Percentiles rank a stretch among this genome's conserved stretches.
phyloP scores from a whole-genome alignment of 2,329 filamentous ascomycete species.

The Colletotrichum phormii region DNA sequence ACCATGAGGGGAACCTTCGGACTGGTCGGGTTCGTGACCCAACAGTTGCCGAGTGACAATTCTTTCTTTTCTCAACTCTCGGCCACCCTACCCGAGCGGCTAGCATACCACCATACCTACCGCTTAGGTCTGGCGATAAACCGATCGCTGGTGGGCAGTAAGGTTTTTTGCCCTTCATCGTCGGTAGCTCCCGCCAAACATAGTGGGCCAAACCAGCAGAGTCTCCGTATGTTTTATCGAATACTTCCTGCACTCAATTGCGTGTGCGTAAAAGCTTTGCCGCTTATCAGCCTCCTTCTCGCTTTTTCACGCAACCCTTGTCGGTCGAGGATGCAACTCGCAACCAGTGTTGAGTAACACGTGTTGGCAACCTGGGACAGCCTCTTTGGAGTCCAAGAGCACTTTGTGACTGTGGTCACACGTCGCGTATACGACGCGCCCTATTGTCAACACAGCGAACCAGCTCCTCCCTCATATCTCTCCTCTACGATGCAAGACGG shows the following conservation, averaged over 20 bases:
- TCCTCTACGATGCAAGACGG: neutral
- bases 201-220: neutral
- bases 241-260: neutral
- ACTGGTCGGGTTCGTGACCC: neutral
- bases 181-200: neutral
- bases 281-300: neutral
- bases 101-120: neutral
- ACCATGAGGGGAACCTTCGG: neutral
- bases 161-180: neutral
- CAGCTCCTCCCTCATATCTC: neutral
- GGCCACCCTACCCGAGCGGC: constrained; percentile 4
- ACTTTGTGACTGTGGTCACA: neutral
- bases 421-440: neutral
- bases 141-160: neutral
- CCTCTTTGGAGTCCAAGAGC: neutral
- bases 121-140: neutral
- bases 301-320: neutral
- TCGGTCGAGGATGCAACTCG: neutral
- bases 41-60: neutral
- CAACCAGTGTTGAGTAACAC: neutral
- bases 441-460: neutral
- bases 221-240: no score
- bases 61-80: constrained; percentile 3
- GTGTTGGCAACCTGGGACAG: neutral
- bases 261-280: neutral